A percentile compares a stretch with the other conserved stretches of the same genome.
Evolutionary conservation across 176 grass and related monocot species (phyloP).

Genomic region (Canna indica): DNA sequence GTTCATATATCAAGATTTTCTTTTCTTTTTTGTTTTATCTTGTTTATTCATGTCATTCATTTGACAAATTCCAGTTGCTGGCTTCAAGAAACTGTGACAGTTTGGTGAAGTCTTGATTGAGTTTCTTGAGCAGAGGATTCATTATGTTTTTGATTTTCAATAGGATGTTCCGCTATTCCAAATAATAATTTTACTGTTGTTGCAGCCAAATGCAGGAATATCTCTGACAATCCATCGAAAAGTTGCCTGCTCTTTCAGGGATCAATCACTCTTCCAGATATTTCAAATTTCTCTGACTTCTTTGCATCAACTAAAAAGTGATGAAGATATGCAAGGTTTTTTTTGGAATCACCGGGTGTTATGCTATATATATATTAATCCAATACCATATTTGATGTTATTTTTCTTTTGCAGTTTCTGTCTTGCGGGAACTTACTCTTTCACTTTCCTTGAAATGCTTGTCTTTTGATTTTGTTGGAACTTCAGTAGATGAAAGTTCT

Average conservation of each 20-base stretch:
- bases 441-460: slow-evolving; percentile 90
- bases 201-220: slow-evolving; percentile 52
- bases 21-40: no score
- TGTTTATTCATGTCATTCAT: no score
- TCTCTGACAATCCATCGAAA: slow-evolving; percentile 64
- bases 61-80: no score
- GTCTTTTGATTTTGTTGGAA: slow-evolving; percentile 97
- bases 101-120: no score
- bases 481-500: slow-evolving; percentile 96
- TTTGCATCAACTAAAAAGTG: slow-evolving; percentile 77
- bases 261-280: slow-evolving; percentile 88
- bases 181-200: not conserved
- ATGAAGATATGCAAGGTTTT: slow-evolving; percentile 60
- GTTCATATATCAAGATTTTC: no score
- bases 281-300: slow-evolving; percentile 99
- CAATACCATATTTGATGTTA: not conserved
- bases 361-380: not conserved
- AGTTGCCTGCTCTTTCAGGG: slow-evolving; percentile 71
- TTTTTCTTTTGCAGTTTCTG: slow-evolving; percentile 49
- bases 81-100: no score
- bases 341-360: slow-evolving; percentile 11
- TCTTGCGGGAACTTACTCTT: slow-evolving; percentile 60
- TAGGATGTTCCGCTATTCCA: not conserved
- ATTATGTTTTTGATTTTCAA: not conserved
- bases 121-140: not conserved